Base-by-base conservation (phyloP, 2,329 filamentous ascomycete species). In the Coniochaeta sp. region DNA sequence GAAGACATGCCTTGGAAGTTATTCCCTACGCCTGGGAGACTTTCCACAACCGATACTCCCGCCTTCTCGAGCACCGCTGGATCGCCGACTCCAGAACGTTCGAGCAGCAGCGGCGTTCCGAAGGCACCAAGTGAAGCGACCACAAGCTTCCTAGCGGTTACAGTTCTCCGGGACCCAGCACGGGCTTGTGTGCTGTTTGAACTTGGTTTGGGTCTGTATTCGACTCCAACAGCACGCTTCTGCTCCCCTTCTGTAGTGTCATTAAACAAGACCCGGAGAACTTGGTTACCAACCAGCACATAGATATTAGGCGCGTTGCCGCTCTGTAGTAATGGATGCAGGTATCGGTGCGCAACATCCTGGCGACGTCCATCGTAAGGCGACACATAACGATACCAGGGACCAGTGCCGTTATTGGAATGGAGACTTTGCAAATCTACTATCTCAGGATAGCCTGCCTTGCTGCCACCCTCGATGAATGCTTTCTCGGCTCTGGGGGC, bases 321-420 rank as follows among this genome's bases (percentile, higher is more conserved):
- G 59, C 75, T 73, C 58, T 79, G 71, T 0, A 84, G 69, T 40
- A 78, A 74, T 0, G 81, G 80, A 62, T 84, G 82, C 9, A 86
- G 64, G 61, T 84, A 87, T 16, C 73, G 66, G 60, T 81, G 78
- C 0, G 84, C 84, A 1, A 83, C 73, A 64, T 87, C 84, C 65
- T 85, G 82, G n/a, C 84, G 78, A 47, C 74, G 73, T 17, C 83
- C 83, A 2, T 83, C 77, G 42, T 44, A 24, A 0, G 72, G 74
- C 1, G 72, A 71, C 6, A 85, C 75, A 62, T 81, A 85, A n/a
- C 77, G 72, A 28, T 75, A 67, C 74, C 77, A 77, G 64, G 78
- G 72, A 69, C 78, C 55, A 16, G 62, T 60, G 10, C 58, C 70
- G 19, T 73, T 72, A 55, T 67, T 66, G 57, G 73, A 61, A 0